Percentiles rank a stretch among this genome's conserved stretches.
Conservation (phyloP, 305 asterid genomes). For the Plantago lanceolata region DNA sequence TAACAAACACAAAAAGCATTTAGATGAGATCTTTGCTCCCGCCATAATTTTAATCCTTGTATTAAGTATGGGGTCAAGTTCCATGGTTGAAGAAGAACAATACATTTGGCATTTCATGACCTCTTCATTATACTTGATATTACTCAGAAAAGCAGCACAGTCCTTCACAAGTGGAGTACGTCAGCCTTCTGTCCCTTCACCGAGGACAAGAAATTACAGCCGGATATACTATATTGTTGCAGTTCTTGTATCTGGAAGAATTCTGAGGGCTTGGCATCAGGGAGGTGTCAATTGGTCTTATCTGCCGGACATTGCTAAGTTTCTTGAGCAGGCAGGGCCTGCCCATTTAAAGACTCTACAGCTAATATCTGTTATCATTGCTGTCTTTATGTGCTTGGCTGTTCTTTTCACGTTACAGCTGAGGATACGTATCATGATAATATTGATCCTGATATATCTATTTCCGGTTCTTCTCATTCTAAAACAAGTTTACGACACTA, state of each 20-base stretch:
- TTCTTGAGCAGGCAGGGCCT: conserved; percentile 55
- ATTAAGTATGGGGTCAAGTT: conserved; percentile 84
- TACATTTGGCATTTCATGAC: conserved; percentile 82
- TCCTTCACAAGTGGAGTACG: conserved; percentile 22
- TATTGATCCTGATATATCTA: conserved; percentile 38
- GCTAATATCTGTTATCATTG: conserved; percentile 45
- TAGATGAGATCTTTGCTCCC: conserved; percentile 49
- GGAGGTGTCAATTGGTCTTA: conserved; percentile 97
- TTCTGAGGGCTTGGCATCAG: conserved; percentile 93
- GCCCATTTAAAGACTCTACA: conserved; percentile 46
- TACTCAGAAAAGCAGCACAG: conserved; percentile 59
- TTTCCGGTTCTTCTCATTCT: conserved; percentile 50
- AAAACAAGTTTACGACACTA: conserved; percentile 43
- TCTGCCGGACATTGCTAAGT: conserved; percentile 77
- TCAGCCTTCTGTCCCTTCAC: conserved; percentile 18
- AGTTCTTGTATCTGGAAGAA: conserved; percentile 62
- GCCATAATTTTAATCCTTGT: conserved; percentile 45
- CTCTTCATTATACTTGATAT: conserved; percentile 54
- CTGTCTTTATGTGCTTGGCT: conserved; percentile 37
- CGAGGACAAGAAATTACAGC: conserved; percentile 20
- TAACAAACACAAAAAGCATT: conserved; percentile 36
- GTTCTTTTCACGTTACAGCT: conserved; percentile 32
- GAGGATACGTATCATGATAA: conserved; percentile 28
- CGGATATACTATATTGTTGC: conserved; percentile 33
- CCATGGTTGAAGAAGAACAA: conserved; percentile 93